Conservation (phyloP, 2,329 filamentous ascomycete species). For the Stromatinia cepivora region DNA sequence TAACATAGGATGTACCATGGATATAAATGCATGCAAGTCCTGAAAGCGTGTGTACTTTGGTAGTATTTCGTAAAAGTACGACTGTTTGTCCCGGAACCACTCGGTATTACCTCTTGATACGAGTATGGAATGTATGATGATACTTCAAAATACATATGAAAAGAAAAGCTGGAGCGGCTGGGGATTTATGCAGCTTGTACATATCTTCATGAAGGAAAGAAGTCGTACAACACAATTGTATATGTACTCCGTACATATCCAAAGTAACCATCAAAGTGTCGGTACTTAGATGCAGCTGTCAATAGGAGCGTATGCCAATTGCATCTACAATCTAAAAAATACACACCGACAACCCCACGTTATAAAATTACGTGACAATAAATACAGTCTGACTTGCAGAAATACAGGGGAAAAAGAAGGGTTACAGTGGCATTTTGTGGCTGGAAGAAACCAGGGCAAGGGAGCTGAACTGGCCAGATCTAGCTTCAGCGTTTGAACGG, state of each 20-base stretch:
- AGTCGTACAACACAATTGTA: background rate
- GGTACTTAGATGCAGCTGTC: background rate
- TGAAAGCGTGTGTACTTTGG: background rate
- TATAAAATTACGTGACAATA: background rate
- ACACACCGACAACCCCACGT: background rate
- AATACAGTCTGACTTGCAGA: background rate
- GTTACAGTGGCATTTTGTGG: background rate
- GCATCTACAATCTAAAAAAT: background rate
- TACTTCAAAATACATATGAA: background rate
- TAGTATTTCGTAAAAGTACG: background rate
- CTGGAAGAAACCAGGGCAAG: background rate
- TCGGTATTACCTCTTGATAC: background rate
- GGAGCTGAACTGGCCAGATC: background rate
- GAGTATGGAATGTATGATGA: background rate
- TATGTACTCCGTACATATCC: background rate
- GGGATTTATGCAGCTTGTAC: background rate
- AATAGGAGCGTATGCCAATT: background rate
- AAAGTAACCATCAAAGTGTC: background rate
- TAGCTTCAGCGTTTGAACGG: slow-evolving; percentile 5
- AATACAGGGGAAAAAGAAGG: background rate
- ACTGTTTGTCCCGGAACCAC: background rate
- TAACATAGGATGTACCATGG: background rate
- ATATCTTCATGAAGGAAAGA: background rate
- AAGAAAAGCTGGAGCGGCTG: background rate
- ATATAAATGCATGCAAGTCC: background rate